Percentiles rank a stretch among this genome's conserved stretches.
These are phyloP conservation scores for Lasiodiplodia citricola DNA, from an alignment of 2,329 filamentous ascomycete genomes.

Conservation along the genomic window DNA sequence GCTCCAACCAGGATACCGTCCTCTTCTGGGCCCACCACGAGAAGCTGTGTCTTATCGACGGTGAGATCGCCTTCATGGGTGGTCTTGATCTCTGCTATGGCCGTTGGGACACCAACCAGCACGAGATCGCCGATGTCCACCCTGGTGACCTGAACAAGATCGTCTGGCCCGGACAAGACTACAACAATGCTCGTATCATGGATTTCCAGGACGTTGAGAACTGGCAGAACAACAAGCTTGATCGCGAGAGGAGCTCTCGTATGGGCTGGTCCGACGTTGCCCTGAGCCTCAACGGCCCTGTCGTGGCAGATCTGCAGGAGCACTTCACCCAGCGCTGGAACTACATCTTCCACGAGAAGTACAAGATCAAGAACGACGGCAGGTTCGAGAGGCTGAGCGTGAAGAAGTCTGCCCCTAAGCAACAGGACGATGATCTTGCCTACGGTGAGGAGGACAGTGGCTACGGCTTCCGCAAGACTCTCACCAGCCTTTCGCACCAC, in stretches of 20 bases:
- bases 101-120: slow-evolving; percentile 85
- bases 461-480: slow-evolving; percentile 34
- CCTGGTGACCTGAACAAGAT: slow-evolving; percentile 76
- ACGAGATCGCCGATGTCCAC: slow-evolving; percentile 84
- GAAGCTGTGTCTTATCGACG: slow-evolving; percentile 84
- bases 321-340: slow-evolving; percentile 93
- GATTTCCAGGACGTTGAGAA: slow-evolving; percentile 80
- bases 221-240: slow-evolving; percentile 86
- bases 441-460: slow-evolving; percentile 35
- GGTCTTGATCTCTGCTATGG: slow-evolving; percentile 87
- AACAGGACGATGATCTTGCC: slow-evolving; percentile 44
- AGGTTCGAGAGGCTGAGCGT: slow-evolving; percentile 51
- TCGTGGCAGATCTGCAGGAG: slow-evolving; percentile 73
- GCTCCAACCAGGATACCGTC: slow-evolving; percentile 78
- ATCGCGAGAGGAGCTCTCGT: slow-evolving; percentile 76
- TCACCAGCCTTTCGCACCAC: slow-evolving; percentile 18
- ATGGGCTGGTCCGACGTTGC: slow-evolving; percentile 95
- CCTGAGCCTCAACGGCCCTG: slow-evolving; percentile 74
- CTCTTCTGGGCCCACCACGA: slow-evolving; percentile 95
- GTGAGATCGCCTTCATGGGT: slow-evolving; percentile 85
- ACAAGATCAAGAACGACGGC: slow-evolving; percentile 61
- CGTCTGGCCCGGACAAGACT: slow-evolving; percentile 88
- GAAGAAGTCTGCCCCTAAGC: slow-evolving; percentile 35
- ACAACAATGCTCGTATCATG: slow-evolving; percentile 84
- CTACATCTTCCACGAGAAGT: slow-evolving; percentile 86